phyloP scores from a whole-genome alignment of 1,284 basidiomycete genomes.

The Stygiomarasmius scandens region DNA sequence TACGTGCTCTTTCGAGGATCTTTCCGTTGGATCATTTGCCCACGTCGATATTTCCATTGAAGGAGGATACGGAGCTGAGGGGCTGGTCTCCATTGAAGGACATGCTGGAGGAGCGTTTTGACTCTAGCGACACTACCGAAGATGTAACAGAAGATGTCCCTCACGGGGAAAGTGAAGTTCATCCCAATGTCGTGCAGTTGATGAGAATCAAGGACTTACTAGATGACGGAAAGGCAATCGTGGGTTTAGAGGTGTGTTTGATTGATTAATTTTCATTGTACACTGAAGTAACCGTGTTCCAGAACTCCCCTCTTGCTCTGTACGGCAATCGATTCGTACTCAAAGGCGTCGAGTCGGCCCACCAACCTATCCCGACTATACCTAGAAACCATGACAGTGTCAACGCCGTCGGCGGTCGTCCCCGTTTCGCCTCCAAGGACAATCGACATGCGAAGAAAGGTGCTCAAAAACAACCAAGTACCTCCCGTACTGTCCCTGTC shows the following conservation, averaged over 20 bases:
- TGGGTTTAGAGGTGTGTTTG: conserved; percentile 54
- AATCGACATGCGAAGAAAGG: neutral
- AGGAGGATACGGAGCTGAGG: conserved; percentile 90
- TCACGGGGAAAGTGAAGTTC: conserved; percentile 53
- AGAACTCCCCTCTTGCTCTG: conserved; percentile 47
- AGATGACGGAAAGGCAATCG: conserved; percentile 71
- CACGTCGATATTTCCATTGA: conserved; percentile 64
- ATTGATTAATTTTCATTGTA: neutral
- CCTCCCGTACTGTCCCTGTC: neutral
- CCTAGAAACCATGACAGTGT: conserved; percentile 2
- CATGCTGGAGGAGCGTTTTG: conserved; percentile 40
- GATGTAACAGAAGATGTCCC: conserved; percentile 3
- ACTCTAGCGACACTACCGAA: conserved; percentile 12
- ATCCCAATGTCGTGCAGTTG: conserved; percentile 94
- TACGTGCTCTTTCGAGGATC: conserved; percentile 59
- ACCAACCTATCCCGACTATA: conserved; percentile 7
- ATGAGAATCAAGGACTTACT: conserved; percentile 92
- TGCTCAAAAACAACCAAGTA: neutral
- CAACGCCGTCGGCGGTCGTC: neutral
- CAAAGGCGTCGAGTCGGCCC: conserved; percentile 32
- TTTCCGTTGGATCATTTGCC: conserved; percentile 79
- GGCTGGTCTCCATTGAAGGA: conserved; percentile 86
- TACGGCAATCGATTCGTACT: conserved; percentile 33
- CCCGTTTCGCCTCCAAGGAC: neutral
- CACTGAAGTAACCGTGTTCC: conserved; percentile 2